These are phyloP conservation scores for Leucosporidium yakuticum DNA, from an alignment of 768 basidiomycete genomes.

Conservation along the genomic window DNA sequence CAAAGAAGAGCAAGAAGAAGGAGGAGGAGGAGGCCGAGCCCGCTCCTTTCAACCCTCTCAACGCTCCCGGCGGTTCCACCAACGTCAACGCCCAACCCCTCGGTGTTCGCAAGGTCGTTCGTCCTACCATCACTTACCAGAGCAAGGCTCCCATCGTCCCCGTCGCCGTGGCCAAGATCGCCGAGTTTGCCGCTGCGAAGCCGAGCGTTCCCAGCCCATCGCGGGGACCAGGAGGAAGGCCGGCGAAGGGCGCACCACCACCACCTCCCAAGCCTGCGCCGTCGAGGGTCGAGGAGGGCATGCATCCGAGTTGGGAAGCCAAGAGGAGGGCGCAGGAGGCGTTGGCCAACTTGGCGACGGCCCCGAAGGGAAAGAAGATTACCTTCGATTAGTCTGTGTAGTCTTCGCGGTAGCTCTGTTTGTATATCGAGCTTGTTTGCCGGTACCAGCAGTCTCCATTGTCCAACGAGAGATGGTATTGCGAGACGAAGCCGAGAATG, in stretches of 20 bases:
- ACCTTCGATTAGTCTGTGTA: slow-evolving; percentile 45
- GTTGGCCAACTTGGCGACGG: slow-evolving; percentile 48
- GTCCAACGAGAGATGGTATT: no score
- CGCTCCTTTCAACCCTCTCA: slow-evolving; percentile 9
- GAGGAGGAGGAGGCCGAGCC: neutral
- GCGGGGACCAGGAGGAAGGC: neutral
- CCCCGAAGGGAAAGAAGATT: slow-evolving; percentile 80
- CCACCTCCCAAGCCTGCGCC: slow-evolving; percentile 18
- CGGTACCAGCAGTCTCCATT: no score
- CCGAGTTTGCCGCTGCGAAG: no score
- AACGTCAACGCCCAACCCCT: slow-evolving; percentile 20
- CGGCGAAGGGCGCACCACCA: neutral
- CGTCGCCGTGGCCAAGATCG: no score
- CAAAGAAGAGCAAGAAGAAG: slow-evolving; percentile 11
- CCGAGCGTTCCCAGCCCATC: neutral
- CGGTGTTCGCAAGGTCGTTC: slow-evolving; percentile 5
- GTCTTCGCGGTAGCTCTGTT: no score
- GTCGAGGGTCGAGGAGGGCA: slow-evolving; percentile 43
- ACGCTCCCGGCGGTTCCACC: slow-evolving; percentile 12
- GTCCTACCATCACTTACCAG: slow-evolving; percentile 7
- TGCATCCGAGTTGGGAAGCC: slow-evolving; percentile 97
- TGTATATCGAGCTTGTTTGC: no score
- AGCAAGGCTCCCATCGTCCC: no score
- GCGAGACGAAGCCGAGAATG: no score
- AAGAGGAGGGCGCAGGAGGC: slow-evolving; percentile 65